Evolutionary conservation across 768 basidiomycete species (phyloP).

Genomic region (Mycena albidolilacea): DNA sequence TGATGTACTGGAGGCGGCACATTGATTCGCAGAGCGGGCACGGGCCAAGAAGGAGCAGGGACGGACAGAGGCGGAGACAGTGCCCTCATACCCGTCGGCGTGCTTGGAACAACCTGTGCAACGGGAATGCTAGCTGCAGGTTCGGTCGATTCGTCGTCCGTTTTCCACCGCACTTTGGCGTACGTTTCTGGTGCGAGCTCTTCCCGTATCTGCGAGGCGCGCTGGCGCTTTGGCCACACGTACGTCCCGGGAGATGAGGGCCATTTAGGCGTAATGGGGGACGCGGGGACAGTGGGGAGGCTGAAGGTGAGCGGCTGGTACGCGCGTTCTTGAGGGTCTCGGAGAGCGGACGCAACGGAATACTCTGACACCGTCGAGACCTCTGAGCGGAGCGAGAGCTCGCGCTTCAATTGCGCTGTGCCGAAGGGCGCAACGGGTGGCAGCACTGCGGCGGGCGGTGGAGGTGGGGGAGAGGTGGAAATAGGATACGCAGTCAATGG

Average conservation of each 20-base stretch:
- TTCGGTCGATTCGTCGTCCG: conserved; percentile 27
- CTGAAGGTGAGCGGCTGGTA: conserved; percentile 44
- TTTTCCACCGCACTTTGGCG: conserved; percentile 39
- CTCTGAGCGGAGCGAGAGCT: conserved; percentile 36
- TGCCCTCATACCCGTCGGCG: background rate
- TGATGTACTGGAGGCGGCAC: conserved; percentile 20
- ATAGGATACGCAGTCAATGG: conserved; percentile 22
- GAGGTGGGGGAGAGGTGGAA: conserved; percentile 3
- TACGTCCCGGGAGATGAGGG: conserved; percentile 36
- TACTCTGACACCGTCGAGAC: conserved; percentile 50
- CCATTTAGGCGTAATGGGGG: conserved; percentile 38
- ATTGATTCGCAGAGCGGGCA: conserved; percentile 15
- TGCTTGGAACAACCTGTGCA: conserved; percentile 25
- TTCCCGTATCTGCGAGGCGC: conserved; percentile 35
- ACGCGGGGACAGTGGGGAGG: conserved; percentile 42
- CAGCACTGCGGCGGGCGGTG: conserved; percentile 16
- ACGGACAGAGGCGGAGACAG: background rate
- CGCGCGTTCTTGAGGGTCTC: conserved; percentile 42
- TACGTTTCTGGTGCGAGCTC: conserved; percentile 42
- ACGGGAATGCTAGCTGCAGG: conserved; percentile 26
- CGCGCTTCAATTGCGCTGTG: conserved; percentile 24
- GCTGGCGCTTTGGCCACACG: conserved; percentile 36
- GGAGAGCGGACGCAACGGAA: conserved; percentile 53
- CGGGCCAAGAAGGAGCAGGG: conserved; percentile 1
- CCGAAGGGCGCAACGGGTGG: background rate